Base-by-base conservation (phyloP, 2,329 filamentous ascomycete species). In the Fusarium sp. region DNA sequence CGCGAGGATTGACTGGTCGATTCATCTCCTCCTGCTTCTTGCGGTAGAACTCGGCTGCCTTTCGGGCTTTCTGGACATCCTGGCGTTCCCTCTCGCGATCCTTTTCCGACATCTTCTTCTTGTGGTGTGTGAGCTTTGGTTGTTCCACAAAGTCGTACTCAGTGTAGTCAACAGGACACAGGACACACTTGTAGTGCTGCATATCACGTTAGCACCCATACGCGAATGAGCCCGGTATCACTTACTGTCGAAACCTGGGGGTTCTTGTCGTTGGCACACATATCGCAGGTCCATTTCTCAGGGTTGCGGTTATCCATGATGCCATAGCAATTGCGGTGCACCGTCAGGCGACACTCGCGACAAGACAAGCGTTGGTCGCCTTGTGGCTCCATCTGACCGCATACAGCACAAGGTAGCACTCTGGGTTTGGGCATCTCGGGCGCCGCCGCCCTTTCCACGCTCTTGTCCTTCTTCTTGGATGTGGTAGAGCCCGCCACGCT, bases 261-360 rank as follows among this genome's bases (percentile, higher is more conserved):
- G 78, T 93, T 96, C 81, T 95, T 95, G 81, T 99, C 97, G 80
- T 99, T 99, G 40, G 91, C 88, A 83, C 97, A 99, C 90, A 95
- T 97, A 83, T 98, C 97, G 82, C 97, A 99, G 45, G 93, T 90
- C 97, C 97, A 99, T 83, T 97, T 97, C 52, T 88, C 89, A 35
- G 91, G 88, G 63, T 88, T 88, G 47, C 94, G 90, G 66, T 92
- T 91, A 54, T 92, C 91, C 42, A 89, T 75, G 35, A 98, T 88
- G n/a, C 97, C 97, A 80, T 98, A 99, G 83, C 97, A 99, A 71
- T 91, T 91, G 63, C 94, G 93, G 82, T 99, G 97, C 27, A 98
- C 96, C 5, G 95, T 95, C 82, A 99, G 85, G 63, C 95, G 93
- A 82, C 97, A 99, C 79, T 98, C 95, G 58, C 91, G 90, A 82